Percentiles rank a stretch among this genome's conserved stretches.
phyloP scores from a whole-genome alignment of 164 flowering plant species.

The Kalanchoe fedtschenkoi region DNA sequence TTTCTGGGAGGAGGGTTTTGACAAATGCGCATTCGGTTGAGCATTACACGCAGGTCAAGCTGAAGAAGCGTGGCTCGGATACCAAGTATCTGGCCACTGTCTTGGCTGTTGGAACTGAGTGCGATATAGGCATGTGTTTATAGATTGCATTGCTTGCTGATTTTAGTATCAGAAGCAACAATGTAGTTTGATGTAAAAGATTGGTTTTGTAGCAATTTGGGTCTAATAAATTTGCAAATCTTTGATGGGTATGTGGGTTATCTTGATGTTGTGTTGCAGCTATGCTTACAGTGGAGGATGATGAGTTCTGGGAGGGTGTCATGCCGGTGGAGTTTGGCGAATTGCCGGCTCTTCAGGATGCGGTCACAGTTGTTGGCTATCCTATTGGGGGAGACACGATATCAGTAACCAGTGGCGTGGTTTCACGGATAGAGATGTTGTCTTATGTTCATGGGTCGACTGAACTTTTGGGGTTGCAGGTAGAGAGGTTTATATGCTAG shows the following conservation, averaged over 20 bases:
- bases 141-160: not conserved
- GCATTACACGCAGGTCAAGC: conserved; percentile 94
- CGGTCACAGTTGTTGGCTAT: conserved; percentile 96
- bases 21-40: conserved; percentile 98
- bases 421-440: conserved; percentile 93
- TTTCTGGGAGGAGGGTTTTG: conserved; percentile 70
- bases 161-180: not conserved
- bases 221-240: not conserved
- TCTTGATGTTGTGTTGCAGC: conserved; percentile 51
- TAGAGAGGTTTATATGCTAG: conserved; percentile 10
- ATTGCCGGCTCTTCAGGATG: conserved; percentile 92
- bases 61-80: conserved; percentile 95
- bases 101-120: conserved; percentile 88
- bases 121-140: conserved; percentile 64
- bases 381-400: conserved; percentile 99
- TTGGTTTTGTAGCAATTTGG: not conserved
- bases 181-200: not conserved
- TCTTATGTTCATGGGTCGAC: conserved; percentile 96
- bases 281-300: conserved; percentile 81
- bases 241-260: no score
- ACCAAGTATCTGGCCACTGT: conserved; percentile 88
- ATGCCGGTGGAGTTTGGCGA: conserved; percentile 83
- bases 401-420: conserved; percentile 99
- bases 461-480: conserved; percentile 96
- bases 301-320: conserved; percentile 94